A percentile compares a stretch with the other conserved stretches of the same genome.
Conservation (phyloP, 2,329 filamentous ascomycete genomes). For the Paecilomyces formosus region DNA sequence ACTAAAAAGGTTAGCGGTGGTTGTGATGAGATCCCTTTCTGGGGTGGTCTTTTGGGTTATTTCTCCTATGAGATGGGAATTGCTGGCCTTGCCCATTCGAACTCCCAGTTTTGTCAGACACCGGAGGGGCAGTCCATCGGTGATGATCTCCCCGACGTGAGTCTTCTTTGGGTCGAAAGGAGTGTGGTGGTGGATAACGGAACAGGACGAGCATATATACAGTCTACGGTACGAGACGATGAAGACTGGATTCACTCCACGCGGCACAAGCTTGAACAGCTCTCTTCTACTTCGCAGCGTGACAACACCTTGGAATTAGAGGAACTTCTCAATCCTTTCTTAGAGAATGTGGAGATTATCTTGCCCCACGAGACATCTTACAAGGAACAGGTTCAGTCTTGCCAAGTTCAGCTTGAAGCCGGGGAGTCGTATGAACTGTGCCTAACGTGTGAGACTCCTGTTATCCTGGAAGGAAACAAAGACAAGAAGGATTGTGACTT, state of each 20-base stretch:
- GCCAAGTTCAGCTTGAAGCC: constrained; percentile 63
- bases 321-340: constrained; percentile 22
- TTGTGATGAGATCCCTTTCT: constrained; percentile 50
- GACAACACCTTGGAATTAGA: constrained; percentile 2
- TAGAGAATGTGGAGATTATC: constrained; percentile 19
- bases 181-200: constrained; percentile 72
- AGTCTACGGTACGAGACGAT: constrained; percentile 49
- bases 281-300: constrained; percentile 4
- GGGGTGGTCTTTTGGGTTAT: constrained; percentile 78
- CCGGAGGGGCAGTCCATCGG: constrained; percentile 15
- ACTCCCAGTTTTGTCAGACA: constrained; percentile 14
- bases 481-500: constrained; percentile 16
- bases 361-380: constrained; percentile 46
- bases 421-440: constrained; percentile 84
- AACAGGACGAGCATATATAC: constrained; percentile 55
- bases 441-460: constrained; percentile 65
- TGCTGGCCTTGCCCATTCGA: constrained; percentile 41
- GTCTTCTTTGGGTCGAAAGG: constrained; percentile 66
- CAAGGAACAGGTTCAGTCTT: constrained; percentile 57
- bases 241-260: constrained; percentile 34
- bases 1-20: constrained; percentile 29
- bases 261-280: constrained; percentile 15
- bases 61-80: constrained; percentile 79
- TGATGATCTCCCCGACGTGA: constrained; percentile 58
- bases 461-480: constrained; percentile 37